A percentile compares a stretch with the other conserved stretches of the same genome.
These are phyloP conservation scores for Chloromonas sp. DNA, from an alignment of 163 green algal species.

Conservation along the genomic window DNA sequence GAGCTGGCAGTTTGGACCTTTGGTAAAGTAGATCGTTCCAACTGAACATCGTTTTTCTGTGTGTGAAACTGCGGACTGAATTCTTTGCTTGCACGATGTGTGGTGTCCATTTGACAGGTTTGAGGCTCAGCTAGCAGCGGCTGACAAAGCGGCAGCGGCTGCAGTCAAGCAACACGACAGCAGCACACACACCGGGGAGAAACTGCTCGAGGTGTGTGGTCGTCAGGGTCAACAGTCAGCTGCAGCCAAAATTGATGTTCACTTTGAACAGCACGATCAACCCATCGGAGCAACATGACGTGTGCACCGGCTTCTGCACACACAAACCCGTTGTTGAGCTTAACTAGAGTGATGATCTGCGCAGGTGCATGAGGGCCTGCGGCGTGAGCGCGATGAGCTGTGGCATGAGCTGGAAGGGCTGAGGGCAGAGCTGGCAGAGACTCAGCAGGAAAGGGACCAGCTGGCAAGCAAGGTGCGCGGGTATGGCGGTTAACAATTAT, in stretches of 20 bases:
- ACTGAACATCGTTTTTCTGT: too few species aligned
- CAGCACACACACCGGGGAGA: constrained; percentile 6
- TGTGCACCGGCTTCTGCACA: too few species aligned
- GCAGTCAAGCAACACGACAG: constrained; percentile 21
- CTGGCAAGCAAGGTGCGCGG: neutral
- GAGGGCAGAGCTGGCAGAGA: constrained; percentile 9
- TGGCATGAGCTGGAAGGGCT: constrained; percentile 17
- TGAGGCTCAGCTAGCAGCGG: constrained; percentile 17
- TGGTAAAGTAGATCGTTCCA: too few species aligned
- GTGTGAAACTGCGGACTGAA: too few species aligned
- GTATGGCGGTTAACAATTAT: neutral
- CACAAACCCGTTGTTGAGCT: too few species aligned
- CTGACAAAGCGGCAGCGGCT: constrained; percentile 17
- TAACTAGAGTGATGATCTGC: too few species aligned
- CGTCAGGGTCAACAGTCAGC: too few species aligned
- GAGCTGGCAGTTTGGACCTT: too few species aligned
- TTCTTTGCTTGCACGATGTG: too few species aligned
- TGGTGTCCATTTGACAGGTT: constrained; percentile 11
- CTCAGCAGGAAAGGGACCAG: constrained; percentile 8
- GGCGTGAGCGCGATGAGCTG: constrained; percentile 23
- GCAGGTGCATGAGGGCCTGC: constrained; percentile 1
- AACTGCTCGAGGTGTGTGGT: constrained; percentile 9
- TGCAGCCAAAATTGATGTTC: too few species aligned
- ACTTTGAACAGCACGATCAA: too few species aligned
- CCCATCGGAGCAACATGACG: too few species aligned